Base-by-base conservation (phyloP, 331 rosid species). In the Quercus tomentella region DNA sequence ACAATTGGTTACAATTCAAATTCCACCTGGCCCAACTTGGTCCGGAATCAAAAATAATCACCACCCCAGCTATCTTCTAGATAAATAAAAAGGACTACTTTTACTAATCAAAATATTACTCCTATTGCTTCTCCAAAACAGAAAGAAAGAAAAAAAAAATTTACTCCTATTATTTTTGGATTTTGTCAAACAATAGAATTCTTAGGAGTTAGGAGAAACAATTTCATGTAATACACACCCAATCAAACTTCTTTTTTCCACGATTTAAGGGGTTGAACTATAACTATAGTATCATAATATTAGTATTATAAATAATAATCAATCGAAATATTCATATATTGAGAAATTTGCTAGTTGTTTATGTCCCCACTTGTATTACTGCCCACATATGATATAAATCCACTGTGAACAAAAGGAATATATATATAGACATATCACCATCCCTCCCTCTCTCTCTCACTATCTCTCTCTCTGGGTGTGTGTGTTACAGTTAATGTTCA, bases 401-500 rank as follows among this genome's bases (percentile, higher is more conserved):
- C 76, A 51, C 55, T 76, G 88, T 86, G 81, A 81, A 79, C 86
- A 78, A 75, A 57, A 80, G 76, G 80, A 82, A 88, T 82, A 85
- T 79, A 84, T 73, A 84, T 67, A 81, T 71, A 83, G 79, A 81
- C 80, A 85, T 61, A 85, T 88, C 90, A 70, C 83, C 88, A 82
- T 91, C 91, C 77, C 80, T 88, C 91, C 65, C 80, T 73, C 62
- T 83, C 80, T 73, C 62, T 83, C 85, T 82, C 79, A 83, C 87
- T 52, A 77, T 18, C 65, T 4, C 80, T 51, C 77, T 55, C 51
- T 71, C 72, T 62, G 16, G 56, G 30, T 16, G 66, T 23, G 28
- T 58, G 66, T 21, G 8, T 35, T 22, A 10, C 57, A 49, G 73
- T 58, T 60, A 75, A 85, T 62, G 88, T 86, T 91, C 86, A 89